A percentile compares a stretch with the other conserved stretches of the same genome.
These are phyloP conservation scores for Tylopilus sp. DNA, from an alignment of 768 basidiomycete genomes.

Conservation along the genomic window DNA sequence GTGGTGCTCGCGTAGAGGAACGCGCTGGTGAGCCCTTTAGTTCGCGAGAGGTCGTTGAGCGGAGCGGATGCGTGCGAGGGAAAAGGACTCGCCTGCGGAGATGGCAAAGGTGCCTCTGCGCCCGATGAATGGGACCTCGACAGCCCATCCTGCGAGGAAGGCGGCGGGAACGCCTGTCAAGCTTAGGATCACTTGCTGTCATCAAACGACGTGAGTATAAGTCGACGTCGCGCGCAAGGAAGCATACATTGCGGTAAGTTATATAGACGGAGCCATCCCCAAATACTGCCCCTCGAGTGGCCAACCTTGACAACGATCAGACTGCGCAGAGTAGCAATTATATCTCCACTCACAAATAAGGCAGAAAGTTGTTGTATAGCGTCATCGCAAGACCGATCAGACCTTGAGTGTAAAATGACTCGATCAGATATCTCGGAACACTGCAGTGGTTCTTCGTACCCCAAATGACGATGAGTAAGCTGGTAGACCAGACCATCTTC, in stretches of 20 bases:
- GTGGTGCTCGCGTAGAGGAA: constrained; percentile 78
- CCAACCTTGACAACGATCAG: constrained; percentile 39
- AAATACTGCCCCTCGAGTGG: constrained; percentile 61
- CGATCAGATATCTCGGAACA: background rate
- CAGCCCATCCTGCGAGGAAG: constrained; percentile 66
- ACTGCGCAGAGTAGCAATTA: background rate
- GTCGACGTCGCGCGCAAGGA: constrained; percentile 2
- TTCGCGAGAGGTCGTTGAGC: constrained; percentile 42
- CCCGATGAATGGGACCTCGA: constrained; percentile 62
- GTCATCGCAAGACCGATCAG: constrained; percentile 78
- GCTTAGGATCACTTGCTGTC: constrained; percentile 67
- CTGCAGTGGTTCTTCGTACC: constrained; percentile 35
- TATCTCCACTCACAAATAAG: constrained; percentile 42
- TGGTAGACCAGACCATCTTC: constrained; percentile 65
- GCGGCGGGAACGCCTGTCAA: constrained; percentile 69
- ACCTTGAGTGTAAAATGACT: constrained; percentile 35
- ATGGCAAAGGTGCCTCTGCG: constrained; percentile 64
- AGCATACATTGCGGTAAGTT: constrained; percentile 64
- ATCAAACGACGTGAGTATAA: background rate
- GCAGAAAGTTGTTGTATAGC: constrained; percentile 54
- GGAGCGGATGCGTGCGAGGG: constrained; percentile 24
- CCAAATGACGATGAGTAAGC: constrained; percentile 48
- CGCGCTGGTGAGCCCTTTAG: constrained; percentile 64
- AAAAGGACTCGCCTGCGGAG: constrained; percentile 51
- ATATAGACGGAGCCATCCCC: constrained; percentile 68